These are phyloP conservation scores for Suhomyces yuchorum DNA, from an alignment of 1,139 yeast species.

Conservation along the genomic window DNA sequence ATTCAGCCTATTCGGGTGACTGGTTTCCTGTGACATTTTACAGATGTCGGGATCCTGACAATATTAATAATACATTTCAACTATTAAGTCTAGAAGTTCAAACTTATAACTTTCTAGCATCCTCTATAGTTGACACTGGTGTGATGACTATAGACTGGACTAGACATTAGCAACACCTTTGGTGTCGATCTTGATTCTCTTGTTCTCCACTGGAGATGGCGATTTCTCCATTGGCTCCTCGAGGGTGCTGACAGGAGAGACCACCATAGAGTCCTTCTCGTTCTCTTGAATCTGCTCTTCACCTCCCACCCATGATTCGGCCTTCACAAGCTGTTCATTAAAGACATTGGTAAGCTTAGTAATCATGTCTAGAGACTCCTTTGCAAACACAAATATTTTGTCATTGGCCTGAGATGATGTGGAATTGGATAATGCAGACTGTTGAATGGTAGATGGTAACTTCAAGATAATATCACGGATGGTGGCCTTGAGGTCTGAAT, in stretches of 20 bases:
- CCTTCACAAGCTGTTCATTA: constrained; percentile 78
- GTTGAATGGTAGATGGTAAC: constrained; percentile 57
- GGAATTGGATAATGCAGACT: constrained; percentile 24
- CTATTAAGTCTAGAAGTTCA: not conserved
- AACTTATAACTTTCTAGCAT: not conserved
- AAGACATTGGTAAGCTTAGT: constrained; percentile 79
- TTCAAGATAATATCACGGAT: constrained; percentile 78
- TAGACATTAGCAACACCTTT: not conserved
- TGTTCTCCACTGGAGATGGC: constrained; percentile 13
- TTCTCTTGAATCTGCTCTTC: constrained; percentile 28
- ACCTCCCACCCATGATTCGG: constrained; percentile 77
- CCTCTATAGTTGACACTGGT: not conserved
- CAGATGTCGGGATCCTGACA: not conserved
- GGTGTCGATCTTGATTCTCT: constrained; percentile 15
- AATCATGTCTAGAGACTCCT: constrained; percentile 88
- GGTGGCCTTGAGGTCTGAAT: constrained; percentile 52
- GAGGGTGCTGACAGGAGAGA: not conserved
- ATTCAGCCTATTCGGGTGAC: not conserved
- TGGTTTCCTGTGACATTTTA: not conserved
- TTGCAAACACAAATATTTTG: constrained; percentile 75
- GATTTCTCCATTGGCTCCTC: constrained; percentile 5
- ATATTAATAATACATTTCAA: not conserved
- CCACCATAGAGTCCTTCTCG: constrained; percentile 1
- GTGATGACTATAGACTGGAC: not conserved
- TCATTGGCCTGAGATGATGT: constrained; percentile 51